A percentile compares a stretch with the other conserved stretches of the same genome.
Evolutionary conservation across 2,329 filamentous ascomycete genomes (phyloP).

Genomic region (Sarocladium kiliense): DNA sequence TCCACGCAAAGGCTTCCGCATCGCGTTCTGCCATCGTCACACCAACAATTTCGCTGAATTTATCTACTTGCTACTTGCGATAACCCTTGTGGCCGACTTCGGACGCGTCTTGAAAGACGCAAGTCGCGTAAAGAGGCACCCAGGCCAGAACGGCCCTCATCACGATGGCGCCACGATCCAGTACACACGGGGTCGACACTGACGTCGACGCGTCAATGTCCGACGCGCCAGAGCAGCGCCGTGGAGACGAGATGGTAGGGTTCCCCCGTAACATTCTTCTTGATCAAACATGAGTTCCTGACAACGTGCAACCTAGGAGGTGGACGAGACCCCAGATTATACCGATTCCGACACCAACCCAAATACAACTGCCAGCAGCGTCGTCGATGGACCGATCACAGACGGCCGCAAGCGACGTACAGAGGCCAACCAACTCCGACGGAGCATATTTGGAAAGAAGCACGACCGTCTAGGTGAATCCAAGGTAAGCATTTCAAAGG

Average conservation of each 20-base stretch:
- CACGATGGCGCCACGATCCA: conserved; percentile 51
- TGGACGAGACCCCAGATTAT: conserved; percentile 62
- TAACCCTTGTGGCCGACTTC: conserved; percentile 8
- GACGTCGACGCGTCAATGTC: conserved; percentile 62
- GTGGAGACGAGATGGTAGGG: conserved; percentile 46
- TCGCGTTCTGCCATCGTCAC: background rate
- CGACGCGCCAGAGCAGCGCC: conserved; percentile 46
- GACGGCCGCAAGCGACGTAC: conserved; percentile 84
- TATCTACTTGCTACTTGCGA: background rate
- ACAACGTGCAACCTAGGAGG: conserved; percentile 41
- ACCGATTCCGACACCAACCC: conserved; percentile 63
- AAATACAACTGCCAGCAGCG: conserved; percentile 74
- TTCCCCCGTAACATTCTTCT: too few relatives aligned
- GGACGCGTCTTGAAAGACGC: conserved; percentile 40
- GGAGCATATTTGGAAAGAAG: conserved; percentile 92
- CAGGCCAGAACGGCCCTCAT: conserved; percentile 17
- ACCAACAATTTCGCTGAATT: background rate
- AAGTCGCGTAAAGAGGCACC: conserved; percentile 50
- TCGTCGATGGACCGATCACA: conserved; percentile 64
- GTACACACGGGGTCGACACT: conserved; percentile 45
- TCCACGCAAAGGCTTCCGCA: conserved; percentile 1
- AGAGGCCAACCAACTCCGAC: conserved; percentile 82
- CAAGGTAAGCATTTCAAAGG: conserved; percentile 55
- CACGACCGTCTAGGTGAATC: conserved; percentile 88
- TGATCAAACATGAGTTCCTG: too few relatives aligned